phyloP scores from a whole-genome alignment of 2,329 filamentous ascomycete species.

The Xylaria sp. region DNA sequence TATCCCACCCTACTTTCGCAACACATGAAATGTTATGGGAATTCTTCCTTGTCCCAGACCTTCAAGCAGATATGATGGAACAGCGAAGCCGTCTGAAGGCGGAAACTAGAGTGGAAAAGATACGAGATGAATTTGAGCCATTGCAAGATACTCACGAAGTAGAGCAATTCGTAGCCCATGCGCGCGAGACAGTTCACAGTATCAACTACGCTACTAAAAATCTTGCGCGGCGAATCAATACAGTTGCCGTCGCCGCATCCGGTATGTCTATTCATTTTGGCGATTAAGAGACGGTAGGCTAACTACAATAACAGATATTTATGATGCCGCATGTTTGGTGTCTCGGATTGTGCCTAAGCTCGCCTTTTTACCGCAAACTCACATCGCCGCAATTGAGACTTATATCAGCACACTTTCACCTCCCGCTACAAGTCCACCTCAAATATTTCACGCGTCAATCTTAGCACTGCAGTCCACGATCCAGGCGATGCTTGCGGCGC shows the following conservation, averaged over 20 bases:
- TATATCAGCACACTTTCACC: constrained; percentile 74
- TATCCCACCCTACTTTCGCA: constrained; percentile 89
- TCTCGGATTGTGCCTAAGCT: constrained; percentile 64
- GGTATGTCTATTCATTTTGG: constrained; percentile 56
- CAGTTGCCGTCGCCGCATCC: constrained; percentile 70
- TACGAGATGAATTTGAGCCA: constrained; percentile 88
- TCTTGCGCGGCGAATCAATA: constrained; percentile 81
- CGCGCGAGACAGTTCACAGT: constrained; percentile 86
- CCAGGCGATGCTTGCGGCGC: constrained; percentile 79
- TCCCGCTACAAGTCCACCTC: constrained; percentile 77
- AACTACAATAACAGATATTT: constrained; percentile 64
- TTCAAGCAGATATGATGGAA: constrained; percentile 89
- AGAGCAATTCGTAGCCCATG: constrained; percentile 91
- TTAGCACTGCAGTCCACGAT: constrained; percentile 86
- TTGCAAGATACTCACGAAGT: constrained; percentile 86
- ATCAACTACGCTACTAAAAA: constrained; percentile 86
- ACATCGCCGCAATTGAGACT: constrained; percentile 76
- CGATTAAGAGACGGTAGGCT: background rate
- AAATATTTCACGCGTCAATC: constrained; percentile 78
- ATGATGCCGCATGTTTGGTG: constrained; percentile 69
- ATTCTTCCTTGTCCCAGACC: constrained; percentile 95
- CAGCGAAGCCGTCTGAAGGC: constrained; percentile 89
- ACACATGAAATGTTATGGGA: constrained; percentile 99
- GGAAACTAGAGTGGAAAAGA: constrained; percentile 81
- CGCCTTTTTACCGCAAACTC: constrained; percentile 72